Conservation (phyloP, 2,329 filamentous ascomycete species). For the Stagonosporopsis tanaceti region DNA sequence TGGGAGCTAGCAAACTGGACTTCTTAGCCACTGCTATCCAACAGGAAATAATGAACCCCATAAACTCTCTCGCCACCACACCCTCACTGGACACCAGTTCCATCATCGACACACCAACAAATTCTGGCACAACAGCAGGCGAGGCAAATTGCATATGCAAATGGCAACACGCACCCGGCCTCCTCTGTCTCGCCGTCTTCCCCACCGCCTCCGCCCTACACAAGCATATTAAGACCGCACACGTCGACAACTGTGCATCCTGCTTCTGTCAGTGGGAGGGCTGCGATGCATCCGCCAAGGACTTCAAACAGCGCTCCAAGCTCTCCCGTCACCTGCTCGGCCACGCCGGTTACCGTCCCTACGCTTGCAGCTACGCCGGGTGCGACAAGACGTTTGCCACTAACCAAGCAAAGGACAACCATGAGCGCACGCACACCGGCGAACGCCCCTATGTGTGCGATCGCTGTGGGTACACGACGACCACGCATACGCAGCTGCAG, state of each 20-base stretch:
- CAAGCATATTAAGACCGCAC: slow-evolving; percentile 46
- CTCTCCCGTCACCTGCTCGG: slow-evolving; percentile 48
- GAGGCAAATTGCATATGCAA: slow-evolving; percentile 37
- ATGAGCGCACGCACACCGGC: slow-evolving; percentile 50
- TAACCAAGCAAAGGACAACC: slow-evolving; percentile 52
- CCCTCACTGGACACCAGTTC: slow-evolving; percentile 17
- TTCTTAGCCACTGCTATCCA: slow-evolving; percentile 41
- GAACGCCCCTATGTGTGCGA: slow-evolving; percentile 48
- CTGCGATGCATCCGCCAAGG: slow-evolving; percentile 45
- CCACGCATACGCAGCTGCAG: slow-evolving; percentile 50
- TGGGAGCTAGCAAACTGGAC: slow-evolving; percentile 35
- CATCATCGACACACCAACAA: slow-evolving; percentile 3
- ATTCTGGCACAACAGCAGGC: slow-evolving; percentile 18
- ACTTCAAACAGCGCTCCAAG: slow-evolving; percentile 52
- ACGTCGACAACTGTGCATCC: slow-evolving; percentile 46
- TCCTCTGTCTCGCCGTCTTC: slow-evolving; percentile 42
- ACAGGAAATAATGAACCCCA: slow-evolving; percentile 34
- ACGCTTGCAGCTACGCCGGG: slow-evolving; percentile 44
- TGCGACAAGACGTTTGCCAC: slow-evolving; percentile 52
- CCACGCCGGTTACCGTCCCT: slow-evolving; percentile 49
- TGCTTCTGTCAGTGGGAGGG: slow-evolving; percentile 49
- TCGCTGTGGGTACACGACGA: slow-evolving; percentile 48
- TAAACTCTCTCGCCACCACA: slow-evolving; percentile 18
- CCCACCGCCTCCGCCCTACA: slow-evolving; percentile 41
- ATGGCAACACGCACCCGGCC: slow-evolving; percentile 41